Base-by-base conservation (phyloP, 345 rosid genomes). In the Eucalyptus fibrosa region DNA sequence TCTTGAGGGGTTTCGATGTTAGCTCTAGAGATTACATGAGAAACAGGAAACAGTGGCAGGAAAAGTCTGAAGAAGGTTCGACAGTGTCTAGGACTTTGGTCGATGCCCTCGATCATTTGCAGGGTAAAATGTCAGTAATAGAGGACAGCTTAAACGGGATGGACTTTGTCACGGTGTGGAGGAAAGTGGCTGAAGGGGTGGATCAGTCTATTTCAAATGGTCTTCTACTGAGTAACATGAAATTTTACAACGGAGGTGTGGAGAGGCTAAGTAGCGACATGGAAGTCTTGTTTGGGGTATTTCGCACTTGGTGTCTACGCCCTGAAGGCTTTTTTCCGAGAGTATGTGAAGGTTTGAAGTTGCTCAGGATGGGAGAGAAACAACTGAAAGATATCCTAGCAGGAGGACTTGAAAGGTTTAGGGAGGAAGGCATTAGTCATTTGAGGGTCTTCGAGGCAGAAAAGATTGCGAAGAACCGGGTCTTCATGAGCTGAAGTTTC, bases 21-120 rank as follows among this genome's bases (percentile, higher is more conserved):
- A 90, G 90, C 60, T 94, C 93, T 89, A 91, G 96, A 90, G 99
- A 97, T 89, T 97, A 98, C 93, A 86, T 94, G 44, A 98, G 96
- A 91, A 96, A 95, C 91, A 94, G 93, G 94, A 96, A 90, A 90
- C 99, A 95, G 51, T 96, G 98, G 99, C 98, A 96, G 92, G 97
- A 94, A 90, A 93, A 88, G 89, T 92, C 88, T 81, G 98, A 97
- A 89, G 97, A 96, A 90, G 97, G 95, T 86, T 96, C 93, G 94
- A 90, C 91, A 0, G 96, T 96, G 86, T 95, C 99, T 23, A 95
- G 93, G 89, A 62, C 92, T 89, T 90, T 98, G 89, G 94, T 98
- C 7, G 96, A 90, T 30, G 96, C 98, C 87, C 94, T 98, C 19
- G 97, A 98, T 89, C 92, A 95, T 92, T 91, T 98, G 88, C 98